These are phyloP conservation scores for Westerdykella sp. DNA, from an alignment of 2,329 filamentous ascomycete species.

Conservation along the genomic window DNA sequence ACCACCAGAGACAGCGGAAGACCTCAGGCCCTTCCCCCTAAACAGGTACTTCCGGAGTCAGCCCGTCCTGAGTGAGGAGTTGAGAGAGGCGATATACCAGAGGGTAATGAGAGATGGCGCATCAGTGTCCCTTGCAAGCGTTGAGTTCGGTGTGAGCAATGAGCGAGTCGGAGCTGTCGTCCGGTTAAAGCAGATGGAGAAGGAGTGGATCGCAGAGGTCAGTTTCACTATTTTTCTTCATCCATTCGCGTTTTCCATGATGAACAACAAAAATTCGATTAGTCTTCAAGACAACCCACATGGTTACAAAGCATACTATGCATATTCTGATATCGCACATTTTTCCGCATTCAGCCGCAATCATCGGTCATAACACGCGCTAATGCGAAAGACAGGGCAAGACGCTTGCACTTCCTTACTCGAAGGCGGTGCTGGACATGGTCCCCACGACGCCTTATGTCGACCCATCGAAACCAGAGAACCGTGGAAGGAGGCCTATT, in stretches of 20 bases:
- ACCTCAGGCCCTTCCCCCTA: constrained; percentile 60
- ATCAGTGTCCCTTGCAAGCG: constrained; percentile 69
- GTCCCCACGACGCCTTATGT: constrained; percentile 58
- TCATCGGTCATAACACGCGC: constrained; percentile 13
- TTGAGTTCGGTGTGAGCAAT: constrained; percentile 71
- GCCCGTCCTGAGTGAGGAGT: constrained; percentile 64
- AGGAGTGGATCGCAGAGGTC: constrained; percentile 69
- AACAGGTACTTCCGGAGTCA: constrained; percentile 67
- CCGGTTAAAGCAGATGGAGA: constrained; percentile 78
- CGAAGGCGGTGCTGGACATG: constrained; percentile 70
- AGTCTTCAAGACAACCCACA: constrained; percentile 95
- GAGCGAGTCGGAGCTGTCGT: constrained; percentile 80
- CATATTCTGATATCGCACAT: constrained; percentile 58
- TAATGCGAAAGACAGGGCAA: constrained; percentile 55
- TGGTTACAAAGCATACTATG: constrained; percentile 79
- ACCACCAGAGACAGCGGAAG: constrained; percentile 28
- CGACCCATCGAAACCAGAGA: constrained; percentile 19
- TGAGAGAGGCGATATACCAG: constrained; percentile 67
- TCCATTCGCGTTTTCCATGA: constrained; percentile 43
- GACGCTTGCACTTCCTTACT: constrained; percentile 68
- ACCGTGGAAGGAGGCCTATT: constrained; percentile 32
- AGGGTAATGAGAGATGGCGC: constrained; percentile 57
- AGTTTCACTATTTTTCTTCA: constrained; percentile 35
- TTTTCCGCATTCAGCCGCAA: neutral
- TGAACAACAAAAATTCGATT: constrained; percentile 83